Percentiles rank a stretch among this genome's conserved stretches.
Conservation (phyloP, 129 eudicot genomes). For the Mikania micrantha region DNA sequence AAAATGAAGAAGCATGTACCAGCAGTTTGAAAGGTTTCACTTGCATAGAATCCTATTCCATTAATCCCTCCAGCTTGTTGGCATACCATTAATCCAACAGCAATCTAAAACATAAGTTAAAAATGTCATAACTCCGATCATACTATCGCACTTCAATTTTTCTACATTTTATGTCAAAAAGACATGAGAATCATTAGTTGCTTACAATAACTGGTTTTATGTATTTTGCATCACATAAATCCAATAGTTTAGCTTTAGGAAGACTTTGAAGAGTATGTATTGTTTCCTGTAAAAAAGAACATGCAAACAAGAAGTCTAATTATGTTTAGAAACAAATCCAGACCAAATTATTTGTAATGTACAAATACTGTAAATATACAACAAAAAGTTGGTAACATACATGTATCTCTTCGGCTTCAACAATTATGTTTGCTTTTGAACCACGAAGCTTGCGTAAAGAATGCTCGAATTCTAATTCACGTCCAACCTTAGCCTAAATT, state of each 20-base stretch:
- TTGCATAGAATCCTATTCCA: constrained; percentile 79
- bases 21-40: constrained; percentile 73
- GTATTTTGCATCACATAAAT: constrained; percentile 52
- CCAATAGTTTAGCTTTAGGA: constrained; percentile 51
- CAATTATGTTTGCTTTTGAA: constrained; percentile 51
- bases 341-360: not conserved
- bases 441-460: constrained; percentile 76
- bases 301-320: too few relatives aligned
- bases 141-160: not conserved
- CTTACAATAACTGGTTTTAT: constrained; percentile 70
- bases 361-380: not conserved
- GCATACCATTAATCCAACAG: constrained; percentile 81
- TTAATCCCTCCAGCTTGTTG: constrained; percentile 88
- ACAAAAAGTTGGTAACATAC: constrained; percentile 20
- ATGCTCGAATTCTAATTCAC: constrained; percentile 38
- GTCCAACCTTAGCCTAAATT: constrained; percentile 72
- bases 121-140: not conserved
- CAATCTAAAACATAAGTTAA: constrained; percentile 50
- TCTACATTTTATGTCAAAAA: not conserved
- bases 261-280: constrained; percentile 42
- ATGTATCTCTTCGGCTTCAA: constrained; percentile 65
- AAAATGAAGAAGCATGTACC: constrained; percentile 29
- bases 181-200: not conserved
- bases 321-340: too few relatives aligned
- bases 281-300: constrained; percentile 36